Conservation (phyloP, 2,329 filamentous ascomycete species). For the Aspergillus clavatus region DNA sequence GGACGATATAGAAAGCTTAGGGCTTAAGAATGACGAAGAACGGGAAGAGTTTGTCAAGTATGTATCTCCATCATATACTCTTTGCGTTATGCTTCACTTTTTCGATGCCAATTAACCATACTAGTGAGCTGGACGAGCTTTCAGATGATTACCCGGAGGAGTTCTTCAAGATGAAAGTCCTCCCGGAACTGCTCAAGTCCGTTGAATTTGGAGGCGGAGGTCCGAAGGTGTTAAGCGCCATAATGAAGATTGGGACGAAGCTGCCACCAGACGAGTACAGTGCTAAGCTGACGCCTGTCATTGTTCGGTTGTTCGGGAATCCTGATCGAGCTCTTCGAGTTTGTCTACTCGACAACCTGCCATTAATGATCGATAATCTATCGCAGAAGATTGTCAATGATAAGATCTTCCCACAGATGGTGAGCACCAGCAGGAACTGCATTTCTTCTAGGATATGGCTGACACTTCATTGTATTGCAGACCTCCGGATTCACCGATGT, state of each 20-base stretch:
- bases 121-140: constrained; percentile 71
- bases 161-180: constrained; percentile 94
- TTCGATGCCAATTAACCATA: constrained; percentile 20
- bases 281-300: constrained; percentile 72
- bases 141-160: constrained; percentile 95
- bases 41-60: constrained; percentile 76
- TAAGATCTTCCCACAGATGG: constrained; percentile 93
- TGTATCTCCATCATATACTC: constrained; percentile 14
- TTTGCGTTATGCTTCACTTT: not conserved
- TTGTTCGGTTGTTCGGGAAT: constrained; percentile 81
- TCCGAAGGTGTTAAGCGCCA: constrained; percentile 79
- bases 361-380: constrained; percentile 84
- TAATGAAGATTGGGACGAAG: constrained; percentile 87
- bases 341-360: constrained; percentile 81
- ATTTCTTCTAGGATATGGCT: not conserved
- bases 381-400: constrained; percentile 87
- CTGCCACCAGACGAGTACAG: constrained; percentile 88
- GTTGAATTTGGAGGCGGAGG: constrained; percentile 98
- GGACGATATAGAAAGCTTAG: constrained; percentile 86
- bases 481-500: constrained; percentile 92
- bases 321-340: constrained; percentile 90
- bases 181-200: constrained; percentile 93
- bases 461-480: constrained; percentile 40
- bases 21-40: constrained; percentile 79
- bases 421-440: constrained; percentile 36